These are phyloP conservation scores for Dorcoceras hygrometricum DNA, from an alignment of 257 asterid species.

Conservation along the genomic window DNA sequence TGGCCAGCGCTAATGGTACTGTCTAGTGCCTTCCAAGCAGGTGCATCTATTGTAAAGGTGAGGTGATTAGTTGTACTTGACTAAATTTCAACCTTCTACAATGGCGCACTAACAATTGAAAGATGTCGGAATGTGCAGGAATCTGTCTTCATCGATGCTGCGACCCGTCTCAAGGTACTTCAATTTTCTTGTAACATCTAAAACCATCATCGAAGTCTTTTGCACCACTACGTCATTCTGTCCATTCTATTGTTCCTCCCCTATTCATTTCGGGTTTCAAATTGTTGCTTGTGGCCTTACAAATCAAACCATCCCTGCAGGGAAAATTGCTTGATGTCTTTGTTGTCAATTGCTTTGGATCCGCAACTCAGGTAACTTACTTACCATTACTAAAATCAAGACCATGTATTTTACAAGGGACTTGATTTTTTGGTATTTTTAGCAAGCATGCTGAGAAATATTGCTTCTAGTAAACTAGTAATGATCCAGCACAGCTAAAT, in stretches of 20 bases:
- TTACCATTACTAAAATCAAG: too few relatives aligned
- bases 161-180: neutral
- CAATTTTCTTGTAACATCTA: too few relatives aligned
- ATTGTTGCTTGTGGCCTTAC: too few relatives aligned
- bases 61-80: neutral
- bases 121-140: neutral
- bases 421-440: neutral
- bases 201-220: neutral
- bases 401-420: too few relatives aligned
- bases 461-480: too few relatives aligned
- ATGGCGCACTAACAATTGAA: neutral
- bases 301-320: neutral
- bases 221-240: neutral
- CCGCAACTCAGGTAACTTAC: neutral
- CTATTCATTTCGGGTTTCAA: too few relatives aligned
- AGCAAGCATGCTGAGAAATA: neutral
- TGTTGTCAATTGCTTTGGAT: neutral
- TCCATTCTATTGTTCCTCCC: neutral
- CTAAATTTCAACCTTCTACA: neutral
- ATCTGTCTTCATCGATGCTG: neutral
- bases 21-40: neutral
- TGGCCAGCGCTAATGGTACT: neutral
- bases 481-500: too few relatives aligned
- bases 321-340: neutral
- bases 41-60: neutral